These are phyloP conservation scores for Cercospora sp. DNA, from an alignment of 2,329 filamentous ascomycete genomes.

Conservation along the genomic window DNA sequence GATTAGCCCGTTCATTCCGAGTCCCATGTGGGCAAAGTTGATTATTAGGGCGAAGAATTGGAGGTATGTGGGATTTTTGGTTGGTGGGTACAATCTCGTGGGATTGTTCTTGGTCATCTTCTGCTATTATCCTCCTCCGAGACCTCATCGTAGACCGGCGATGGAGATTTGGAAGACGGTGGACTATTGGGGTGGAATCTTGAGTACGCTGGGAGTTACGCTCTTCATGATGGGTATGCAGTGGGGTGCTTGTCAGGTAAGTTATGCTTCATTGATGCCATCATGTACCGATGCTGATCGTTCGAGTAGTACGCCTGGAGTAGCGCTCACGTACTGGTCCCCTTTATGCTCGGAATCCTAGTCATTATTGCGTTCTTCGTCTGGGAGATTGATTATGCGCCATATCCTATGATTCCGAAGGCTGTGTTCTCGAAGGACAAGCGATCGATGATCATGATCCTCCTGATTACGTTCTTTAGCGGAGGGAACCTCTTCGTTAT, in stretches of 20 bases:
- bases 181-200: constrained; percentile 55
- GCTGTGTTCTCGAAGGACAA: constrained; percentile 36
- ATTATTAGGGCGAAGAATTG: constrained; percentile 50
- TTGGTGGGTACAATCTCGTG: constrained; percentile 53
- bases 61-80: constrained; percentile 57
- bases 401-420: constrained; percentile 39
- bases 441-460: constrained; percentile 39
- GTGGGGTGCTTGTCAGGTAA: constrained; percentile 31
- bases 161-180: constrained; percentile 48
- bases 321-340: constrained; percentile 37
- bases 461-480: constrained; percentile 46
- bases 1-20: constrained; percentile 63
- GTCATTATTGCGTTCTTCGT: constrained; percentile 38
- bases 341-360: constrained; percentile 37
- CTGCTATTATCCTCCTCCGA: constrained; percentile 46
- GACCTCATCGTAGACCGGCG: constrained; percentile 36
- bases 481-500: constrained; percentile 44
- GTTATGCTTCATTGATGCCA: background rate
- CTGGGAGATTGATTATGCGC: constrained; percentile 36
- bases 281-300: constrained; percentile 4
- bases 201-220: constrained; percentile 53
- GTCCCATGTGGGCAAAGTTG: constrained; percentile 63
- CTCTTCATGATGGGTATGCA: constrained; percentile 52
- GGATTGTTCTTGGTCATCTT: constrained; percentile 54
- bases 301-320: constrained; percentile 35